Percentiles rank a stretch among this genome's conserved stretches.
Conservation (phyloP, 1,139 yeast genomes). For the Geotrichum klebahnii region DNA sequence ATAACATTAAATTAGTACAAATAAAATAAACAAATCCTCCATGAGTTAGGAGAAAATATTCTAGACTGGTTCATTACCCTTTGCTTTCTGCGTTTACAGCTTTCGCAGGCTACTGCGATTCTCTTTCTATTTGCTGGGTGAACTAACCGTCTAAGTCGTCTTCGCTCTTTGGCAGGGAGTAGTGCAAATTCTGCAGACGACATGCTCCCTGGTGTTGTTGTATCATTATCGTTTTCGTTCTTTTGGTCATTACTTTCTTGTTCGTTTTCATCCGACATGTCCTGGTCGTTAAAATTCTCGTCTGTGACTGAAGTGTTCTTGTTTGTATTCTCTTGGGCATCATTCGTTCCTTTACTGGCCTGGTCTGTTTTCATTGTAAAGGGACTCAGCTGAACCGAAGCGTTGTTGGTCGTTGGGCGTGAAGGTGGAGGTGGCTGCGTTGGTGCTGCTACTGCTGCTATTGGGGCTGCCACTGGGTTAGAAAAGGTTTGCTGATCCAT, state of each 20-base stretch:
- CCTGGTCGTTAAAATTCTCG: background rate
- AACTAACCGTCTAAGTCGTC: conserved; percentile 28
- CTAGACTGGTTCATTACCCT: conserved; percentile 28
- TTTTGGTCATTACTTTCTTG: background rate
- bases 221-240: background rate
- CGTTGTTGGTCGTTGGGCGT: no score
- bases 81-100: conserved; percentile 43
- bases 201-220: background rate
- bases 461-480: background rate
- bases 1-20: conserved; percentile 10
- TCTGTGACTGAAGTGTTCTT: no score
- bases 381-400: background rate
- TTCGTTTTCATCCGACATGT: conserved; percentile 1
- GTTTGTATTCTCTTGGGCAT: no score
- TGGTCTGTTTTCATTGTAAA: background rate
- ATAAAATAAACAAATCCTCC: no score
- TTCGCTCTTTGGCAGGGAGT: conserved; percentile 20
- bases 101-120: conserved; percentile 45
- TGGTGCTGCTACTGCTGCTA: background rate
- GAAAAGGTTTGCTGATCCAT: background rate
- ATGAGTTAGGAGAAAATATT: no score
- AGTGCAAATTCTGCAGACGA: background rate
- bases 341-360: no score
- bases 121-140: conserved; percentile 33
- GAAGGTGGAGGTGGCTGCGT: no score